A percentile compares a stretch with the other conserved stretches of the same genome.
phyloP scores from a whole-genome alignment of 257 asterid genomes.

The Jacaranda copaia region DNA sequence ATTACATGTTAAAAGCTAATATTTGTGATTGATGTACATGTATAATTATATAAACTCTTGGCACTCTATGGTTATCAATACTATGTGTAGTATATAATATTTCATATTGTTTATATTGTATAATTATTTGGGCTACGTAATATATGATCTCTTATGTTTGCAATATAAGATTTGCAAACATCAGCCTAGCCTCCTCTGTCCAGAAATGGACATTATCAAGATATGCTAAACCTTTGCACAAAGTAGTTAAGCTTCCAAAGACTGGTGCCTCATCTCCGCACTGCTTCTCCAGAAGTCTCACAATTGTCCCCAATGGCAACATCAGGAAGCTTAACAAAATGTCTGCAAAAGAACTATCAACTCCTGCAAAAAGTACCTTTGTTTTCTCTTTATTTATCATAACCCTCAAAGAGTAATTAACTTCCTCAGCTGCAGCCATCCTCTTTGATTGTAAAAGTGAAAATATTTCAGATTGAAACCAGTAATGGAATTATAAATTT shows the following conservation, averaged over 20 bases:
- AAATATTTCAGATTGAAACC: neutral
- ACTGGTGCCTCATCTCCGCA: neutral
- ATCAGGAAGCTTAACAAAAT: slow-evolving; percentile 35
- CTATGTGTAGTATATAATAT: too few relatives aligned
- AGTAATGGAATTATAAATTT: neutral
- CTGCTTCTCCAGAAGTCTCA: slow-evolving; percentile 15
- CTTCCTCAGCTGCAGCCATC: neutral
- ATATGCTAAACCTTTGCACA: slow-evolving; percentile 30
- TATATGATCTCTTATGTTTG: too few relatives aligned
- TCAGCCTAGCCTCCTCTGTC: neutral
- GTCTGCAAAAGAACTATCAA: slow-evolving; percentile 24
- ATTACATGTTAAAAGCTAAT: too few relatives aligned
- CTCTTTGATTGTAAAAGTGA: neutral
- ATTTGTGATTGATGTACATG: too few relatives aligned
- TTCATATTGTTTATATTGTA: too few relatives aligned
- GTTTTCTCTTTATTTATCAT: slow-evolving; percentile 25
- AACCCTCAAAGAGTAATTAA: slow-evolving; percentile 24
- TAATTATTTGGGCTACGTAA: too few relatives aligned
- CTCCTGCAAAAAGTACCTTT: slow-evolving; percentile 36
- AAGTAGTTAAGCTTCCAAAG: slow-evolving; percentile 36
- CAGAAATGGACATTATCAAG: slow-evolving; percentile 18
- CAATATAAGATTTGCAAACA: neutral
- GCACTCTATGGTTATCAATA: too few relatives aligned
- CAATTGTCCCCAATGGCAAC: slow-evolving; percentile 30
- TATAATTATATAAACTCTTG: too few relatives aligned